A percentile compares a stretch with the other conserved stretches of the same genome.
Evolutionary conservation across 352 stramenopile genomes (phyloP).

Genomic region (Hyaloperonospora brassicae): DNA sequence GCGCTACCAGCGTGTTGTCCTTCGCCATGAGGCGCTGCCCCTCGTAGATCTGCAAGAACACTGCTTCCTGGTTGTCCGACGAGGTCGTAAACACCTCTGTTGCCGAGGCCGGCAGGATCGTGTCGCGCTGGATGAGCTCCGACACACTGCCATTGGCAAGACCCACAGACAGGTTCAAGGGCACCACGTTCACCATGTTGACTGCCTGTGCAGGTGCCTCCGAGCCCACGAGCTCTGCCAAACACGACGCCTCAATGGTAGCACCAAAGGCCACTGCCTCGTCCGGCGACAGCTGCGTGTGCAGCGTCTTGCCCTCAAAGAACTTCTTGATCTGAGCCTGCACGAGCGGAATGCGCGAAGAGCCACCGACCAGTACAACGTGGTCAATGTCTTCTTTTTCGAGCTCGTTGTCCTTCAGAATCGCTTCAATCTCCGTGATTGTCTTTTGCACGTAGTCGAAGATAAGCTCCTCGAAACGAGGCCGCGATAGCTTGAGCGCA

Average conservation of each 20-base stretch:
- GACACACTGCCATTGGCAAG: constrained; percentile 89
- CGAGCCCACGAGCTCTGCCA: constrained; percentile 59
- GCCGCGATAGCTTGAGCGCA: constrained; percentile 94
- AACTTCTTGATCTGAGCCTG: constrained; percentile 75
- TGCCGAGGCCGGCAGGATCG: constrained; percentile 77
- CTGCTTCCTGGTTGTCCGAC: constrained; percentile 84
- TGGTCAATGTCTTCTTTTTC: constrained; percentile 90
- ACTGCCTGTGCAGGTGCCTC: constrained; percentile 51
- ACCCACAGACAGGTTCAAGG: constrained; percentile 88
- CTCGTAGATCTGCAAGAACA: constrained; percentile 92
- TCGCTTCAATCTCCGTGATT: constrained; percentile 85
- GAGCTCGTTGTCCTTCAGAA: constrained; percentile 65
- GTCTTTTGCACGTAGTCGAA: constrained; percentile 89
- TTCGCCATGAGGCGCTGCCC: constrained; percentile 96
- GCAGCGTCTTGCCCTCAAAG: constrained; percentile 78
- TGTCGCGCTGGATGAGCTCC: constrained; percentile 87
- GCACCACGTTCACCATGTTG: constrained; percentile 88
- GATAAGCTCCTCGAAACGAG: constrained; percentile 94
- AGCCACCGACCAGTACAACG: constrained; percentile 94
- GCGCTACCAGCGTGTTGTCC: constrained; percentile 91
- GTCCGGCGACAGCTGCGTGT: constrained; percentile 83
- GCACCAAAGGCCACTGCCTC: constrained; percentile 88
- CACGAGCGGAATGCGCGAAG: constrained; percentile 95
- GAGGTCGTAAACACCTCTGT: constrained; percentile 87
- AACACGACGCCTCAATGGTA: constrained; percentile 71